Percentiles rank a stretch among this genome's conserved stretches.
Evolutionary conservation across 106 monocot species (phyloP).

Genomic region (Dendrobium officinale): DNA sequence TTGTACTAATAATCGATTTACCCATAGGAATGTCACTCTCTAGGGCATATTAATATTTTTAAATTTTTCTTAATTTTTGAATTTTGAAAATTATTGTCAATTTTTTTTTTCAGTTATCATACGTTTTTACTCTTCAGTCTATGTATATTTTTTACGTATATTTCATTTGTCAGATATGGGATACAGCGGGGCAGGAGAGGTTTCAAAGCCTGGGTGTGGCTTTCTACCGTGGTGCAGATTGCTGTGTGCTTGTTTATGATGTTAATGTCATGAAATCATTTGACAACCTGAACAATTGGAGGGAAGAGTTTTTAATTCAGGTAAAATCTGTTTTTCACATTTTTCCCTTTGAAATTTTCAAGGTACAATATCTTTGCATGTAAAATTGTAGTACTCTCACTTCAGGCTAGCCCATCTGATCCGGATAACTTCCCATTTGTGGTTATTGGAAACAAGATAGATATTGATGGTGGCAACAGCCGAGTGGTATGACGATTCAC

Average conservation of each 20-base stretch:
- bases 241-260: slow-evolving; percentile 81
- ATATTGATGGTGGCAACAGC: slow-evolving; percentile 83
- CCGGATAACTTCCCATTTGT: slow-evolving; percentile 88
- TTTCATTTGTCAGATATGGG: slow-evolving; percentile 54
- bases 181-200: slow-evolving; percentile 77
- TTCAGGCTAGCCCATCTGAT: slow-evolving; percentile 75
- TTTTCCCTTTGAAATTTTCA: background rate
- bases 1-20: background rate
- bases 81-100: background rate
- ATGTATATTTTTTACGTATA: background rate
- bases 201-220: slow-evolving; percentile 86
- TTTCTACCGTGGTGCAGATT: slow-evolving; percentile 77
- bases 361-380: background rate
- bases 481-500: slow-evolving; percentile 42
- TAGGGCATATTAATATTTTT: background rate
- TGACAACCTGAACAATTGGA: slow-evolving; percentile 74
- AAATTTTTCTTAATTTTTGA: background rate
- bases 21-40: background rate
- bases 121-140: background rate
- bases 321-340: slow-evolving; percentile 9
- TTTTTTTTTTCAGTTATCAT: background rate
- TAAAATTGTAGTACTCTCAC: background rate
- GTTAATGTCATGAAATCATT: slow-evolving; percentile 70
- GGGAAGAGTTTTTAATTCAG: slow-evolving; percentile 76
- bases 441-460: slow-evolving; percentile 79